phyloP scores from a whole-genome alignment of 257 asterid genomes.

The Nicotiana sylvestris region DNA sequence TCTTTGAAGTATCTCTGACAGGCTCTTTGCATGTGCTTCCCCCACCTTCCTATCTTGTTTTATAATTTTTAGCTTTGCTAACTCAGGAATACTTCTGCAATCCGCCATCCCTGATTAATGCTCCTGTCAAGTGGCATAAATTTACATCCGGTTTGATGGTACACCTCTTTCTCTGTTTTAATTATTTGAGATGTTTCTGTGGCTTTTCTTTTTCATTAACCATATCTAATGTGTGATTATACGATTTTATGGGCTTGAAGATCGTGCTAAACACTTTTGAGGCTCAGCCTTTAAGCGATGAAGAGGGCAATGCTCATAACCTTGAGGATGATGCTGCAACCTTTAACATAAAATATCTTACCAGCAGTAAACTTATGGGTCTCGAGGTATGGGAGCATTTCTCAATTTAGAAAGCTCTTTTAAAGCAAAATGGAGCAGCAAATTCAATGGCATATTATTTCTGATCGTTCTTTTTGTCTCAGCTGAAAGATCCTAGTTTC shows the following conservation, averaged over 20 bases:
- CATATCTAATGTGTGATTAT: slow-evolving; percentile 9
- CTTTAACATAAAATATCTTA: slow-evolving; percentile 93
- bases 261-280: slow-evolving; percentile 82
- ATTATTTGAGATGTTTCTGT: not conserved
- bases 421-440: not conserved
- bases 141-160: slow-evolving; percentile 78
- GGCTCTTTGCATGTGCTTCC: not conserved
- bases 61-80: slow-evolving; percentile 13
- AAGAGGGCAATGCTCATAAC: slow-evolving; percentile 73
- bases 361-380: slow-evolving; percentile 96
- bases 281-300: slow-evolving; percentile 96
- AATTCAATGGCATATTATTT: slow-evolving; percentile 13
- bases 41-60: slow-evolving; percentile 1
- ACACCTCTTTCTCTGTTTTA: slow-evolving; percentile 14
- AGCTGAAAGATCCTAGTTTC: slow-evolving; percentile 97
- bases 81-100: slow-evolving; percentile 82
- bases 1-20: not conserved
- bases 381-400: slow-evolving; percentile 61
- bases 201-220: slow-evolving; percentile 1
- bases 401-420: not conserved
- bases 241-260: slow-evolving; percentile 34
- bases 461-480: slow-evolving; percentile 24
- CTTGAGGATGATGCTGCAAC: slow-evolving; percentile 85
- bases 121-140: slow-evolving; percentile 83
- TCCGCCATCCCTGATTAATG: slow-evolving; percentile 71